Evolutionary conservation across 768 basidiomycete species (phyloP).

Genomic region (Calocera cornea): DNA sequence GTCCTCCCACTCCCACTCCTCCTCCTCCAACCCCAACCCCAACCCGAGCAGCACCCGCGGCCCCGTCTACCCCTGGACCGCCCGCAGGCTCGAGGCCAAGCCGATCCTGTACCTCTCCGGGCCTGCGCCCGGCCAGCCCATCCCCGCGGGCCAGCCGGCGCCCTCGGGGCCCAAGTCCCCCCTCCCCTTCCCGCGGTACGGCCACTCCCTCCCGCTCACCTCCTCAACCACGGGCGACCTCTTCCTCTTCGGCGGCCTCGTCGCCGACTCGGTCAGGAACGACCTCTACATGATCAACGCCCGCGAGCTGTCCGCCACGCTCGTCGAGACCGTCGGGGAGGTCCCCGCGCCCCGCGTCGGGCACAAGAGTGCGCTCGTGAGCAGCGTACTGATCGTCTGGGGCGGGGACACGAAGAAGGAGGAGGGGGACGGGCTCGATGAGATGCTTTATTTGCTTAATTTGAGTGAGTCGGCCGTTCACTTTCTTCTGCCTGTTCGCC

Average conservation of each 20-base stretch:
- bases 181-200: slow-evolving; percentile 91
- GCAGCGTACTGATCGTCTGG: slow-evolving; percentile 93
- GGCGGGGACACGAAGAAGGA: slow-evolving; percentile 84
- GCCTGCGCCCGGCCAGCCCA: slow-evolving; percentile 50
- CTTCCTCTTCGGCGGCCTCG: slow-evolving; percentile 93
- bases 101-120: slow-evolving; percentile 46
- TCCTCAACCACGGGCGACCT: slow-evolving; percentile 75
- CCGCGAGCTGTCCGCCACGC: slow-evolving; percentile 59
- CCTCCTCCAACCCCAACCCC: not conserved
- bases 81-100: slow-evolving; percentile 53
- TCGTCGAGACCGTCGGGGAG: slow-evolving; percentile 80
- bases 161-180: slow-evolving; percentile 35
- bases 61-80: slow-evolving; percentile 75
- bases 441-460: slow-evolving; percentile 62
- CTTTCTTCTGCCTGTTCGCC: not conserved
- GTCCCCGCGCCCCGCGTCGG: slow-evolving; percentile 85
- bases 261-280: slow-evolving; percentile 76
- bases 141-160: slow-evolving; percentile 28
- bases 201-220: slow-evolving; percentile 74
- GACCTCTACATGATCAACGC: slow-evolving; percentile 87
- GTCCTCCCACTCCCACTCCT: too few relatives aligned
- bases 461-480: slow-evolving; percentile 47
- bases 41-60: slow-evolving; percentile 11
- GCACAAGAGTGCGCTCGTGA: slow-evolving; percentile 89
- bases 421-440: slow-evolving; percentile 68